Base-by-base conservation (phyloP, 192 early-diverging fungal species). In the Coemansia interrupta region DNA sequence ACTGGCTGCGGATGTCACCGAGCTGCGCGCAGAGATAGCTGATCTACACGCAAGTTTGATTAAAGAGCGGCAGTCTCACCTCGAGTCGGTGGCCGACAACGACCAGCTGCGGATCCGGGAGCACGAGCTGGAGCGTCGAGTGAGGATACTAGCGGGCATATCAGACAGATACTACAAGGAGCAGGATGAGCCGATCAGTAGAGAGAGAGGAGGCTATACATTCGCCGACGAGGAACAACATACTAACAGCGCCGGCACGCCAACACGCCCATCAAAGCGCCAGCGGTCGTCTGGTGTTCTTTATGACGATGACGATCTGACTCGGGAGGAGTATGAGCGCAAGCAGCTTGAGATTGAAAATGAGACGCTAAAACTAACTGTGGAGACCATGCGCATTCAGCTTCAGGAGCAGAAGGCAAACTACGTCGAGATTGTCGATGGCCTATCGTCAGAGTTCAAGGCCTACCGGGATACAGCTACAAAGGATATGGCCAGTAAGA, bases 371-470 rank as follows among this genome's bases (percentile, higher is more conserved):
- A 58, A 70, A 52, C 63, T 79, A 18, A 60, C 70, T 10, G 67
- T 79, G 39, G 76, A 79, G 55, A 79, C 71, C 4, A 79, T 79
- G 70, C 76, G 76, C 43, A 79, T 79, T 22, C 76, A 79, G 60
- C 63, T 73, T 5, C 66, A 73, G 45, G 76, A 79, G 54, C 76
- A 79, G 55, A 69, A 69, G 46, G 32, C 63, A 18, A 79, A 79
- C 53, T 70, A 73, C 29, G 52, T 29, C n/a, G 76, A 73, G 45
- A 79, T 79, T n/a, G 54, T 70, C 23, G 76, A 72, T 22, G 76
- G 76, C 10, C 63, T 79, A 12, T 43, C 36, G 0, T 46, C 29
- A 20, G 76, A 79, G 46, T 54, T 79, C 14, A 73, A 73, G 61
- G 60, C 64, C 1, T 68, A 61, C 53, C 60, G 56, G 28, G 68